These are phyloP conservation scores for Camelina neglecta DNA, from an alignment of 345 rosid genomes.

Conservation along the genomic window DNA sequence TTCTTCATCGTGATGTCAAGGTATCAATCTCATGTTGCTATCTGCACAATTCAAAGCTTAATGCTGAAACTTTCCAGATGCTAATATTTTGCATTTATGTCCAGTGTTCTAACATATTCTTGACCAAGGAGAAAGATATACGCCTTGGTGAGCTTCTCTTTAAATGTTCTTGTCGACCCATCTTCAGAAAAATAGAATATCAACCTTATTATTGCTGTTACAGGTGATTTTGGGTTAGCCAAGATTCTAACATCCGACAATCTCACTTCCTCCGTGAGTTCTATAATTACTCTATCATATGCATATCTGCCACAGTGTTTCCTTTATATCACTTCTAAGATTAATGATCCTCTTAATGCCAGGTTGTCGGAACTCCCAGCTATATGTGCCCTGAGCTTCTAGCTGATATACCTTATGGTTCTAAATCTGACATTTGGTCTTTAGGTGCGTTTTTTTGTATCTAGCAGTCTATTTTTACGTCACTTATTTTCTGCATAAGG, in stretches of 20 bases:
- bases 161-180: not conserved
- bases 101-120: conserved; percentile 89
- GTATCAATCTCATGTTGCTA: conserved; percentile 43
- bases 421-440: conserved; percentile 93
- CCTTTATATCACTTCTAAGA: conserved; percentile 17
- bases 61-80: not conserved
- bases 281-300: not conserved
- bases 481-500: not conserved
- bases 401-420: conserved; percentile 94
- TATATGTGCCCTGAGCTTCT: conserved; percentile 98
- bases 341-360: conserved; percentile 10
- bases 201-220: conserved; percentile 21
- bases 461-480: not conserved
- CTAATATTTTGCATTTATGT: conserved; percentile 29
- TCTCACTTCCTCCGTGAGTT: conserved; percentile 86
- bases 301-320: conserved; percentile 8
- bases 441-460: conserved; percentile 55
- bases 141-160: conserved; percentile 70
- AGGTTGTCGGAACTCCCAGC: conserved; percentile 98
- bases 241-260: conserved; percentile 88
- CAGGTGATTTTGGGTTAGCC: conserved; percentile 97
- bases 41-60: conserved; percentile 3
- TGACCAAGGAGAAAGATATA: conserved; percentile 78
- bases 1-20: conserved; percentile 98
- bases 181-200: conserved; percentile 21